These are phyloP conservation scores for Ophiocordyceps robertsii DNA, from an alignment of 2,329 filamentous ascomycete species.

Conservation along the genomic window DNA sequence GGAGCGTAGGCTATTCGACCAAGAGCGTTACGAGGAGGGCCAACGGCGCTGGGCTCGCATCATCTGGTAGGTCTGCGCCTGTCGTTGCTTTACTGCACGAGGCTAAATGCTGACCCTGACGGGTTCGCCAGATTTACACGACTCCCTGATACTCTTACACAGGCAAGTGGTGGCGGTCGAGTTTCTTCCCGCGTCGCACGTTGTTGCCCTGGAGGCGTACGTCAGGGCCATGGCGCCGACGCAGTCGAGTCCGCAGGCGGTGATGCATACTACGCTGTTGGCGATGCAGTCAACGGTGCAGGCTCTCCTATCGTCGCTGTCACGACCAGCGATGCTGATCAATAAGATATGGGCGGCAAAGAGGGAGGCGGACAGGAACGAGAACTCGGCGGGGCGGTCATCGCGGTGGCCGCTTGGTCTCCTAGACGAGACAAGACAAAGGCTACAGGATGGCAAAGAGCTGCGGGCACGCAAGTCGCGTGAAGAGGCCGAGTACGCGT, in stretches of 20 bases:
- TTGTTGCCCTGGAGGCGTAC: slow-evolving; percentile 60
- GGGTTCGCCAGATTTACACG: slow-evolving; percentile 44
- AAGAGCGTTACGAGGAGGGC: slow-evolving; percentile 70
- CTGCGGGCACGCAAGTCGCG: slow-evolving; percentile 60
- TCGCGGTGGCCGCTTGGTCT: slow-evolving; percentile 71
- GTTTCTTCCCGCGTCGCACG: slow-evolving; percentile 56
- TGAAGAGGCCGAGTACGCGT: slow-evolving; percentile 58
- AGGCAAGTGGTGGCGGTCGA: slow-evolving; percentile 39
- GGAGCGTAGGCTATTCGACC: slow-evolving; percentile 70
- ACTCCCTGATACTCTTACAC: slow-evolving; percentile 45
- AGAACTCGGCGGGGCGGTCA: slow-evolving; percentile 58
- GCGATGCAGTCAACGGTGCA: slow-evolving; percentile 75
- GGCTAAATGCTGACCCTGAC: no score
- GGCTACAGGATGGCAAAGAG: slow-evolving; percentile 72
- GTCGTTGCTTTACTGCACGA: background rate
- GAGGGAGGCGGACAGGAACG: slow-evolving; percentile 65
- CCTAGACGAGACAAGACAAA: slow-evolving; percentile 75
- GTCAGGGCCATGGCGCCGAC: slow-evolving; percentile 49
- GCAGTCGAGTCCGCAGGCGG: slow-evolving; percentile 59
- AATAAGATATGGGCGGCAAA: slow-evolving; percentile 60
- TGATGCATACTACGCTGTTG: slow-evolving; percentile 63
- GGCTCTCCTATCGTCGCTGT: slow-evolving; percentile 66
- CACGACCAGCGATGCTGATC: slow-evolving; percentile 67
- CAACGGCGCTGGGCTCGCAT: slow-evolving; percentile 56
- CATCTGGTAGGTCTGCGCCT: slow-evolving; percentile 33